These are phyloP conservation scores for Penicillium alfredii DNA, from an alignment of 495 filamentous ascomycete genomes.

Conservation along the genomic window DNA sequence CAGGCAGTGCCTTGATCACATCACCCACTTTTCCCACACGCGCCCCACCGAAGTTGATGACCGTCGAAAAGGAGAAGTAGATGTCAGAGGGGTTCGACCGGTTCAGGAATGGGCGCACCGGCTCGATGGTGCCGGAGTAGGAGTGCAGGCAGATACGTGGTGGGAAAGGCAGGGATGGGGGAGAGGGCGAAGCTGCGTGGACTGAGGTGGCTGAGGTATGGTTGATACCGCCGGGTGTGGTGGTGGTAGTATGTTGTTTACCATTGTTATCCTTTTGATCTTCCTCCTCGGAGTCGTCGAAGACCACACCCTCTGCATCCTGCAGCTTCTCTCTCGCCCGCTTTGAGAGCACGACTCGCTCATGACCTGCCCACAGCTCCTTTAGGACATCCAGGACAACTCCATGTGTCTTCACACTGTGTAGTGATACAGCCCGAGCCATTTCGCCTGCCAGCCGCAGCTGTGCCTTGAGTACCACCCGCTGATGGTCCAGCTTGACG, in stretches of 20 bases:
- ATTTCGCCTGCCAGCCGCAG: conserved; percentile 80
- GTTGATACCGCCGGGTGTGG: too few relatives aligned
- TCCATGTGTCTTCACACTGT: conserved; percentile 90
- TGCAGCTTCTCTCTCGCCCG: conserved; percentile 47
- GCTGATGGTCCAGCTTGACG: conserved; percentile 76
- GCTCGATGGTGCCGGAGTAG: conserved; percentile 74
- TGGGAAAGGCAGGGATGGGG: conserved; percentile 79
- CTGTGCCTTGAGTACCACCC: conserved; percentile 68
- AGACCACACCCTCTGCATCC: conserved; percentile 31
- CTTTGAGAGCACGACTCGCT: conserved; percentile 61
- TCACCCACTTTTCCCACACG: conserved; percentile 49
- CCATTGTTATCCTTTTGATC: conserved; percentile 3
- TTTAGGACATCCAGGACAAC: conserved; percentile 68
- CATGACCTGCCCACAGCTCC: conserved; percentile 76
- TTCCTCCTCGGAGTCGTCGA: conserved; percentile 28
- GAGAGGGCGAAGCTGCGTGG: too few relatives aligned
- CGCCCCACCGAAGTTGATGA: conserved; percentile 67
- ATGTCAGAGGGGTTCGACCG: conserved; percentile 68
- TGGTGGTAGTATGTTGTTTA: conserved; percentile 29
- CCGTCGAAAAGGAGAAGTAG: conserved; percentile 83
- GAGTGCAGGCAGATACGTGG: conserved; percentile 92
- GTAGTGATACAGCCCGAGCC: conserved; percentile 73
- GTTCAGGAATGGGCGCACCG: conserved; percentile 70
- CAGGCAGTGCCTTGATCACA: conserved; percentile 68
- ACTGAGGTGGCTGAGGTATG: too few relatives aligned